Percentiles rank a stretch among this genome's conserved stretches.
Evolutionary conservation across 768 basidiomycete species (phyloP).

Genomic region (Tylopilus vinaceipallidus): DNA sequence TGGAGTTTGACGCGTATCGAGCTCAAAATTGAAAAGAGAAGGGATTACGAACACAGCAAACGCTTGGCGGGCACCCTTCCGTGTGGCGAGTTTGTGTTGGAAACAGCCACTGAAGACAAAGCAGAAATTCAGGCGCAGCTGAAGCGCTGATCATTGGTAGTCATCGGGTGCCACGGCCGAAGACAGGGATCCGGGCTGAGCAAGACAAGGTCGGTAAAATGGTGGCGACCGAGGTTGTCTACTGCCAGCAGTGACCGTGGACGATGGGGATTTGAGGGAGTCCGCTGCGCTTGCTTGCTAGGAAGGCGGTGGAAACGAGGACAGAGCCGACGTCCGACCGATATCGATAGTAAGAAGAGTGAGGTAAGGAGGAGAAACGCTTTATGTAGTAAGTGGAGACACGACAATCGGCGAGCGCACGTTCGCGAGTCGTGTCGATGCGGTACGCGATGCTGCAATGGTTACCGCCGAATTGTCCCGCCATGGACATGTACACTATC

Average conservation of each 20-base stretch:
- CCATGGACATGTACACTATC: not conserved
- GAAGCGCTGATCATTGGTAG: not conserved
- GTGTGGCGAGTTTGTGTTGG: not conserved
- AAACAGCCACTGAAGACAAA: not conserved
- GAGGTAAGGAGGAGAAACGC: slow-evolving; percentile 1
- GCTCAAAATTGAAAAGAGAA: no score
- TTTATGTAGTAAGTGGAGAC: not conserved
- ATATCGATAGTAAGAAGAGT: not conserved
- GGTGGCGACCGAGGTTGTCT: not conserved
- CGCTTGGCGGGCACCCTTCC: not conserved
- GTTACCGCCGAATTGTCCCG: slow-evolving; percentile 11
- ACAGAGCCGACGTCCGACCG: not conserved
- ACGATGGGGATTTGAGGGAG: not conserved
- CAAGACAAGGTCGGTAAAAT: not conserved
- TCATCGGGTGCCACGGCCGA: not conserved
- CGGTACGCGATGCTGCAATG: slow-evolving; percentile 11
- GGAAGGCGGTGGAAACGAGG: not conserved
- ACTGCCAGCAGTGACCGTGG: not conserved
- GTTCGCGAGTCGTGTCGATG: slow-evolving; percentile 8
- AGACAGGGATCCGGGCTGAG: not conserved
- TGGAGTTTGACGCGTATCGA: no score
- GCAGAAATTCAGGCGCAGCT: not conserved
- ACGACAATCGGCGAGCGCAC: not conserved
- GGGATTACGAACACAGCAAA: not conserved
- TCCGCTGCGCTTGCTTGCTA: not conserved